phyloP scores from a whole-genome alignment of 768 basidiomycete species.

The Sporobolomyces roseus region DNA sequence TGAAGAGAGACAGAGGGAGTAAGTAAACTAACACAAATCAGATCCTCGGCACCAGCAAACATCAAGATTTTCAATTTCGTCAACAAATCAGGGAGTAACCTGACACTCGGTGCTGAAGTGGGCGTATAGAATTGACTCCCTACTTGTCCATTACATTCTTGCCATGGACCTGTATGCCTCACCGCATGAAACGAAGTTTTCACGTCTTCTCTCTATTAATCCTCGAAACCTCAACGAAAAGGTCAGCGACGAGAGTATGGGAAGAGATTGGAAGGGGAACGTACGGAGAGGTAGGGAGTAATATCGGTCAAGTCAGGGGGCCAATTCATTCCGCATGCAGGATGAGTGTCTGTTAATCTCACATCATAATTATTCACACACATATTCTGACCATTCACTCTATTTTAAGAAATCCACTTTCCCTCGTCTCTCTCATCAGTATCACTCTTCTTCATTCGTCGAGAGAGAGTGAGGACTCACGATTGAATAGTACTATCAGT shows the following conservation, averaged over 20 bases:
- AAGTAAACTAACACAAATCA: conserved; percentile 62
- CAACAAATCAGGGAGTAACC: conserved; percentile 71
- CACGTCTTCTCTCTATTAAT: conserved; percentile 75
- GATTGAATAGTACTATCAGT: conserved; percentile 50
- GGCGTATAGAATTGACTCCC: conserved; percentile 60
- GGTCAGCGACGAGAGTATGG: background rate
- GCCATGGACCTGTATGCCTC: conserved; percentile 60
- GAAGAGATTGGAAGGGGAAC: conserved; percentile 45
- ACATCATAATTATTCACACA: conserved; percentile 96
- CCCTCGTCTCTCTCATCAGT: too few species aligned
- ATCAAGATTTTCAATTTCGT: conserved; percentile 78
- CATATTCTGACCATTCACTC: conserved; percentile 51
- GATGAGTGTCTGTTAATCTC: conserved; percentile 68
- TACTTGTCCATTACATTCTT: conserved; percentile 67
- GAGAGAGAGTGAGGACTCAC: conserved; percentile 44
- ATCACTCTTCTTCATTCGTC: background rate
- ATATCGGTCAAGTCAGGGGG: conserved; percentile 69
- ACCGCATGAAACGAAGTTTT: conserved; percentile 75
- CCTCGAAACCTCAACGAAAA: too few species aligned
- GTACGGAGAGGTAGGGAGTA: conserved; percentile 67
- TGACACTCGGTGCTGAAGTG: conserved; percentile 65
- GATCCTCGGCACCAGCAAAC: conserved; percentile 91
- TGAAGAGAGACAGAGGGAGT: too few species aligned
- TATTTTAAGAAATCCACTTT: too few species aligned
- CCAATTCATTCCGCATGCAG: conserved; percentile 98